These are phyloP conservation scores for Diaporthe aspalathi DNA, from an alignment of 2,329 filamentous ascomycete species.

Conservation along the genomic window DNA sequence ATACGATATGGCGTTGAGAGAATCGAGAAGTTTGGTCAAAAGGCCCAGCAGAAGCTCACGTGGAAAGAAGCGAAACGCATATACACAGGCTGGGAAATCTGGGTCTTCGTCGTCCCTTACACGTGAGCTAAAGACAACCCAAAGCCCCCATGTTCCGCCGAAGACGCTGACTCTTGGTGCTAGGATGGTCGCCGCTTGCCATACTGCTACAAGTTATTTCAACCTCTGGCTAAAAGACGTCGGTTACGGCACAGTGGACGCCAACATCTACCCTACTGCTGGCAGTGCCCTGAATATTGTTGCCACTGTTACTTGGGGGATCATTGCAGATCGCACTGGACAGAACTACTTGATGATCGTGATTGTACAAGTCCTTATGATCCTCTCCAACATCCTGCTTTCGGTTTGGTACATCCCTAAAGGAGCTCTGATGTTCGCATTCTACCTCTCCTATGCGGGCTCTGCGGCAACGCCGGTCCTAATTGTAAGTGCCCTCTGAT, in stretches of 20 bases:
- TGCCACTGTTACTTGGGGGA: background rate
- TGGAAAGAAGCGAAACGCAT: conserved; percentile 10
- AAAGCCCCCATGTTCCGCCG: background rate
- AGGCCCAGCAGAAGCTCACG: background rate
- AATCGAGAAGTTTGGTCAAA: background rate
- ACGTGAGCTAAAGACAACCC: background rate
- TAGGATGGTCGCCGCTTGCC: background rate
- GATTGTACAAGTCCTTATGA: background rate
- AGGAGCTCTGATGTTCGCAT: background rate
- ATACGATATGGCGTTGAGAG: background rate
- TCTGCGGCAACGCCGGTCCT: background rate
- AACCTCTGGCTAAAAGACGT: background rate
- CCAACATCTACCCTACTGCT: background rate
- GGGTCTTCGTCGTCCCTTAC: conserved; percentile 5
- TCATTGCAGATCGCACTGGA: background rate
- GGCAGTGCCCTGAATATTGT: background rate
- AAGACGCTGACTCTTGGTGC: background rate
- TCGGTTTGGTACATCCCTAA: background rate
- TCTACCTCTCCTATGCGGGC: background rate
- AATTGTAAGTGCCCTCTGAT: background rate
- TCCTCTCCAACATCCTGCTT: background rate
- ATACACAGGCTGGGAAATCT: background rate
- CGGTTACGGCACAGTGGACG: background rate
- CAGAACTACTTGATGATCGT: background rate
- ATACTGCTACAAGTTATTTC: background rate